phyloP scores from a whole-genome alignment of 179 eudicot genomes.

The Nepenthes alata region DNA sequence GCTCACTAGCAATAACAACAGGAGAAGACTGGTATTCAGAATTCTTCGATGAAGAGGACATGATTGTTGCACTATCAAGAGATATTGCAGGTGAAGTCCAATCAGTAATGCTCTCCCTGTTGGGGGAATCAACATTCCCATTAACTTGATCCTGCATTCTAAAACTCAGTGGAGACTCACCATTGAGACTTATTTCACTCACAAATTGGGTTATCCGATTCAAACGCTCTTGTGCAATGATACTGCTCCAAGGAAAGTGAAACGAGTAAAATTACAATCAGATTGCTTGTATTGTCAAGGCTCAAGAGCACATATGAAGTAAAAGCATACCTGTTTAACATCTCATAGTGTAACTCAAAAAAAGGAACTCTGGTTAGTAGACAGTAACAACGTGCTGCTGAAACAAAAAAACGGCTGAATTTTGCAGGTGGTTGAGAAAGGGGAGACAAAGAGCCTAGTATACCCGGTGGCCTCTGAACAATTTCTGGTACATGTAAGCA shows the following conservation, averaged over 20 bases:
- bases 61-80: slow-evolving; percentile 62
- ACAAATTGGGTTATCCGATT: slow-evolving; percentile 79
- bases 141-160: slow-evolving; percentile 26
- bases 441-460: slow-evolving; percentile 45
- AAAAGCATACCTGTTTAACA: slow-evolving; percentile 66
- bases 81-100: slow-evolving; percentile 88
- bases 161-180: slow-evolving; percentile 26
- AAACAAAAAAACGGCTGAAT: slow-evolving; percentile 56
- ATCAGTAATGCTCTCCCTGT: slow-evolving; percentile 22
- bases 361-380: slow-evolving; percentile 85
- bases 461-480: slow-evolving; percentile 77
- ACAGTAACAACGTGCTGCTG: slow-evolving; percentile 98
- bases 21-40: slow-evolving; percentile 46
- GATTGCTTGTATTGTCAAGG: not conserved
- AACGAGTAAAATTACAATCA: not conserved
- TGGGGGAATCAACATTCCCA: slow-evolving; percentile 30
- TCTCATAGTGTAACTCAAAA: slow-evolving; percentile 81
- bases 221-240: slow-evolving; percentile 85
- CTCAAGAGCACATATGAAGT: slow-evolving; percentile 1
- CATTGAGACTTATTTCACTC: slow-evolving; percentile 48
- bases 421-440: slow-evolving; percentile 37
- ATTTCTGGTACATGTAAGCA: slow-evolving; percentile 88
- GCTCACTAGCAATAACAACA: slow-evolving; percentile 48
- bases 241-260: slow-evolving; percentile 34
- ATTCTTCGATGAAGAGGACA: slow-evolving; percentile 42